These are phyloP conservation scores for Candida tallmaniae DNA, from an alignment of 805 yeast species.

Conservation along the genomic window DNA sequence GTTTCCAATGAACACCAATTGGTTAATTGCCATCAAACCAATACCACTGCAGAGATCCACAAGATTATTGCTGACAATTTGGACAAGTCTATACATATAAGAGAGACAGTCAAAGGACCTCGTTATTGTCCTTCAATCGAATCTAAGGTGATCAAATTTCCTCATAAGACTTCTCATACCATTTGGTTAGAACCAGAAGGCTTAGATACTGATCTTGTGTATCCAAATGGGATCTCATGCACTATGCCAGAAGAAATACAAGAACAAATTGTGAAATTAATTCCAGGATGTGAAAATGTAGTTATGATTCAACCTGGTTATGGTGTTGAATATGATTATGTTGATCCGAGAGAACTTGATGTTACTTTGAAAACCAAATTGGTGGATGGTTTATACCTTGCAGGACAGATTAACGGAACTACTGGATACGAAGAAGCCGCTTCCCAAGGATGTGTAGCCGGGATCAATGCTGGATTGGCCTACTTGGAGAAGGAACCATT, in stretches of 20 bases:
- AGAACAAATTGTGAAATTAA: constrained; percentile 61
- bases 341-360: constrained; percentile 85
- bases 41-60: constrained; percentile 74
- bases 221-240: constrained; percentile 94
- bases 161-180: constrained; percentile 69
- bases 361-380: constrained; percentile 77
- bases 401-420: constrained; percentile 98
- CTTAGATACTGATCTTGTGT: constrained; percentile 74
- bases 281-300: constrained; percentile 86
- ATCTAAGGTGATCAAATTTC: constrained; percentile 76
- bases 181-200: constrained; percentile 99
- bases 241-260: constrained; percentile 97
- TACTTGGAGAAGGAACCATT: constrained; percentile 39
- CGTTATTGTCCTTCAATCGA: constrained; percentile 97
- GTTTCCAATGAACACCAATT: constrained; percentile 59
- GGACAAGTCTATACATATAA: constrained; percentile 80
- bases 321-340: constrained; percentile 97
- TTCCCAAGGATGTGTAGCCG: constrained; percentile 93
- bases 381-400: constrained; percentile 74
- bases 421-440: constrained; percentile 99
- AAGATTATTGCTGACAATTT: constrained; percentile 63
- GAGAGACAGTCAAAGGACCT: constrained; percentile 95
- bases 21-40: constrained; percentile 69
- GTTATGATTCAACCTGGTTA: constrained; percentile 93
- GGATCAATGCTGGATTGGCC: constrained; percentile 84